These are phyloP conservation scores for Aegilops speltoides DNA, from an alignment of 176 grass and related monocot genomes.

Conservation along the genomic window DNA sequence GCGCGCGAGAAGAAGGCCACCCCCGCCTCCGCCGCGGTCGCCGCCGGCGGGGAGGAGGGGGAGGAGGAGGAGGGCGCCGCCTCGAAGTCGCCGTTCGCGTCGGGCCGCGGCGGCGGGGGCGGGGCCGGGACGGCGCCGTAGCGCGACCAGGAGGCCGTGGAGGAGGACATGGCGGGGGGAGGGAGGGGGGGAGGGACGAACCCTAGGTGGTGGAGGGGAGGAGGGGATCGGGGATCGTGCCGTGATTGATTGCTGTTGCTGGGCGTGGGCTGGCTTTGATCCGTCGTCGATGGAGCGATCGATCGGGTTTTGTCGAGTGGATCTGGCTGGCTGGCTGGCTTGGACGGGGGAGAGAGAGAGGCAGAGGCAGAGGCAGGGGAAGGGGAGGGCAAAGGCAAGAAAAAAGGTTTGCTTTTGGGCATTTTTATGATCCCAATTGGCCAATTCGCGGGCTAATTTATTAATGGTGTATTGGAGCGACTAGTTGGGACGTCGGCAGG, in stretches of 20 bases:
- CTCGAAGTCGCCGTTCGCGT: not conserved
- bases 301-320: constrained; percentile 31
- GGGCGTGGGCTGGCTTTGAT: not conserved
- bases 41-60: not conserved
- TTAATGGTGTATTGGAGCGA: not conserved
- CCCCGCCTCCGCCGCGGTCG: constrained; percentile 39
- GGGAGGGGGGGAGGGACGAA: not conserved
- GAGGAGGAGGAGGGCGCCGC: constrained; percentile 9
- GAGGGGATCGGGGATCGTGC: constrained; percentile 32
- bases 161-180: constrained; percentile 30
- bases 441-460: constrained; percentile 19
- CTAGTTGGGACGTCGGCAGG: constrained; percentile 21
- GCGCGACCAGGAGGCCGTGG: constrained; percentile 57
- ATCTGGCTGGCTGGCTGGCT: constrained; percentile 22
- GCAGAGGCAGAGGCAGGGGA: no score
- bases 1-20: constrained; percentile 67
- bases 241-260: constrained; percentile 10
- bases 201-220: not conserved
- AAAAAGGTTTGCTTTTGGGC: not conserved
- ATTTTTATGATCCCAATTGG: not conserved
- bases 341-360: not conserved
- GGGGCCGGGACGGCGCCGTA: constrained; percentile 57
- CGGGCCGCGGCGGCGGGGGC: not conserved
- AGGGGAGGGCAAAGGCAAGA: not conserved
- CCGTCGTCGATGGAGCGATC: not conserved